Evolutionary conservation across 106 monocot genomes (phyloP).

Genomic region (Allium fistulosum): DNA sequence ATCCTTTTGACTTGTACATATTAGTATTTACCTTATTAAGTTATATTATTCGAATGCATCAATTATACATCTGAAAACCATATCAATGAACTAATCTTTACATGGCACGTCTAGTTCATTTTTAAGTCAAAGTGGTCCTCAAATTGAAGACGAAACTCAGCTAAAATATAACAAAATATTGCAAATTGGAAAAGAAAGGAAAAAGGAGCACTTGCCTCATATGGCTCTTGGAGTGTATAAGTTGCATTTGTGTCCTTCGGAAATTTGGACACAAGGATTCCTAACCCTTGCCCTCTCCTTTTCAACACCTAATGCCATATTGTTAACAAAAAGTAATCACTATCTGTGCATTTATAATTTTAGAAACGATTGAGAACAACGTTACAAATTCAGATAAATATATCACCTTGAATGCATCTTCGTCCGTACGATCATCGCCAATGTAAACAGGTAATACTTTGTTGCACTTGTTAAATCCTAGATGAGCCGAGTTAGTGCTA

Average conservation of each 20-base stretch:
- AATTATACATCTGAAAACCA: not conserved
- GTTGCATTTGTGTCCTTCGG: constrained; percentile 28
- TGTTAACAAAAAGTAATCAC: not conserved
- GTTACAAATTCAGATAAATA: no score
- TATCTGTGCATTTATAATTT: not conserved
- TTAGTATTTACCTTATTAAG: not conserved
- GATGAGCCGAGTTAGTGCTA: not conserved
- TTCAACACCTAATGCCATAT: constrained; percentile 14
- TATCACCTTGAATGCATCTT: constrained; percentile 12
- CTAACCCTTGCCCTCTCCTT: constrained; percentile 23
- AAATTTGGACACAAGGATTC: constrained; percentile 24
- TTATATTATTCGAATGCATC: not conserved
- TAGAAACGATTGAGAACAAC: no score
- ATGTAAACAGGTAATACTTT: constrained; percentile 22
- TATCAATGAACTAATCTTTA: not conserved
- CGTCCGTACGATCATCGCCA: constrained; percentile 23
- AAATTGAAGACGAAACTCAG: not conserved
- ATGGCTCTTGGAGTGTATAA: constrained; percentile 25
- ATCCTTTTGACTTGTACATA: no score
- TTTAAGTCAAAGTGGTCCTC: not conserved
- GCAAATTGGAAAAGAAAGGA: not conserved
- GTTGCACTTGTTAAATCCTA: constrained; percentile 20
- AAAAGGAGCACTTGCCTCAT: constrained; percentile 12
- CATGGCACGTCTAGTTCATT: not conserved
- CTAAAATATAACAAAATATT: not conserved